These are phyloP conservation scores for Punica granatum DNA, from an alignment of 345 rosid species.

Conservation along the genomic window DNA sequence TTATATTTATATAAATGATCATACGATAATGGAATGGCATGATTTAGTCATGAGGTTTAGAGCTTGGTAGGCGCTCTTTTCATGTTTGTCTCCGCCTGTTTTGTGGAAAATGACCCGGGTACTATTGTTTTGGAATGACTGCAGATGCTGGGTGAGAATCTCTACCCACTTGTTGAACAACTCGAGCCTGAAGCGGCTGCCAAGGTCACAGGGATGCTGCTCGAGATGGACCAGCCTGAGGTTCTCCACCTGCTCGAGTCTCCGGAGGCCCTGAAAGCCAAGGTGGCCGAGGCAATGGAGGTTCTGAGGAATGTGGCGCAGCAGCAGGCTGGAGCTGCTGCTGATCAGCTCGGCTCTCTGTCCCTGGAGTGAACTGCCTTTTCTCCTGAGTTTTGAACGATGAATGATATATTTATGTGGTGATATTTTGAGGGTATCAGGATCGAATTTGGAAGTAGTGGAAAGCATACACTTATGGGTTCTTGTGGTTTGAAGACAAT, in stretches of 20 bases:
- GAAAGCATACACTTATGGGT: neutral
- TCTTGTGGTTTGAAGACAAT: neutral
- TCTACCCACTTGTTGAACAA: constrained; percentile 88
- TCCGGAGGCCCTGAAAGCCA: constrained; percentile 78
- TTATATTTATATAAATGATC: too few relatives aligned
- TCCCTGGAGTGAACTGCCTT: constrained; percentile 31
- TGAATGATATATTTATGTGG: neutral
- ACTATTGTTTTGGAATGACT: neutral
- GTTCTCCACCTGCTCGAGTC: constrained; percentile 90
- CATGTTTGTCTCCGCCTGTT: neutral
- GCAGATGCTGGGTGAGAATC: constrained; percentile 93
- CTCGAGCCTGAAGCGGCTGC: constrained; percentile 86
- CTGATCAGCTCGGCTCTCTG: constrained; percentile 69
- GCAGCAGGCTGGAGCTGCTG: constrained; percentile 52
- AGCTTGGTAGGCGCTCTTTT: neutral
- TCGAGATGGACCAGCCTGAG: constrained; percentile 97
- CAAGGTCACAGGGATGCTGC: constrained; percentile 92
- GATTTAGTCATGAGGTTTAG: neutral
- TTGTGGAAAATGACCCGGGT: neutral
- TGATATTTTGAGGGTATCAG: neutral
- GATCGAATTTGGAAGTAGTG: neutral
- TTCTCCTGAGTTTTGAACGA: neutral
- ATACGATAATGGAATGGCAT: too few relatives aligned
- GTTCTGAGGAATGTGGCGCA: constrained; percentile 72
- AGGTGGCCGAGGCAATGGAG: constrained; percentile 97